A percentile compares a stretch with the other conserved stretches of the same genome.
These are phyloP conservation scores for Globisporangium solare DNA, from an alignment of 352 stramenopile genomes.

Conservation along the genomic window DNA sequence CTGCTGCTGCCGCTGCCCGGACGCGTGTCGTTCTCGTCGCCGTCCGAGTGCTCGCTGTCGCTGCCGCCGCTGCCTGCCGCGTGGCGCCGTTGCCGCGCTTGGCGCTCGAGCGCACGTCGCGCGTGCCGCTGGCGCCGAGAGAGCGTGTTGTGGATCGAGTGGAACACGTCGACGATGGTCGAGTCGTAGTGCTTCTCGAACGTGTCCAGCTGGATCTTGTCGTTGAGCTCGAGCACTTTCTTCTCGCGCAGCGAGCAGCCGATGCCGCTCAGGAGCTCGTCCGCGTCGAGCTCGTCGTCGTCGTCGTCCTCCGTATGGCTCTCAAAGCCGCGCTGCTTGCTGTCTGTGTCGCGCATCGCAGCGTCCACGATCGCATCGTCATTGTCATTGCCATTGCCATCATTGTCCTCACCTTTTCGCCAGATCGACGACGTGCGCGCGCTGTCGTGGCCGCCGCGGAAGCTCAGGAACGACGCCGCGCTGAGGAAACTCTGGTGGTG, in stretches of 20 bases:
- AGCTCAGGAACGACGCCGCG: slow-evolving; percentile 17
- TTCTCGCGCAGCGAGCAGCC: slow-evolving; percentile 46
- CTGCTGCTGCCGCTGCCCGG: slow-evolving; percentile 23
- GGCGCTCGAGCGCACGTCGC: not conserved
- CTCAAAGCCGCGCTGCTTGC: not conserved
- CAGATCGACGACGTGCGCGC: not conserved
- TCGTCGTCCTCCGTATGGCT: slow-evolving; percentile 13
- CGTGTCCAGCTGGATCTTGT: slow-evolving; percentile 39
- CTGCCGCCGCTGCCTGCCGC: not conserved
- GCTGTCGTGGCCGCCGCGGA: not conserved
- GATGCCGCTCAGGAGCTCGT: not conserved
- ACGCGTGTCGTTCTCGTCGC: slow-evolving; percentile 18
- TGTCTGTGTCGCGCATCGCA: not conserved
- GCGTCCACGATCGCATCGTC: not conserved
- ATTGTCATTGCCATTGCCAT: not conserved
- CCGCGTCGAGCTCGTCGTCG: not conserved
- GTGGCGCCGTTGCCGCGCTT: not conserved
- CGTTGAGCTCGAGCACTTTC: slow-evolving; percentile 51
- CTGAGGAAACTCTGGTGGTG: slow-evolving; percentile 28
- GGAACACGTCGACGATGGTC: slow-evolving; percentile 54
- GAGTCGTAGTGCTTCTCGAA: slow-evolving; percentile 65
- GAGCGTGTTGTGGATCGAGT: slow-evolving; percentile 37
- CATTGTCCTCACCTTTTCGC: not conserved
- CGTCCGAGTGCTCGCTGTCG: slow-evolving; percentile 6
- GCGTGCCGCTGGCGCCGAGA: slow-evolving; percentile 5